Conservation (phyloP, 305 asterid genomes). For the Fraxinus xanthoxyloides region DNA sequence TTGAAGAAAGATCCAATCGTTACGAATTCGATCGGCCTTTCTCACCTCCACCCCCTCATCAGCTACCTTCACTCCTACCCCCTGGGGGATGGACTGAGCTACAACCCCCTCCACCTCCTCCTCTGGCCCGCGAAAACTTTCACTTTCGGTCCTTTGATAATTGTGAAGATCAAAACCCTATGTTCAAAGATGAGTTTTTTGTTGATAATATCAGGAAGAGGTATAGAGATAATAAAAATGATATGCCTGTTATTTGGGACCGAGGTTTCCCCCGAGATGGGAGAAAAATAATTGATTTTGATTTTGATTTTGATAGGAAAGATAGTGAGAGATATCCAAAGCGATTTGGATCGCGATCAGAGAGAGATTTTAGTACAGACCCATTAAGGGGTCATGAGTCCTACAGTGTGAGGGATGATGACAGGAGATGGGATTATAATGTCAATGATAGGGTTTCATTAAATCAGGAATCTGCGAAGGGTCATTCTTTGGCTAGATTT, state of each 20-base stretch:
- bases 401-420: conserved; percentile 32
- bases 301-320: conserved; percentile 18
- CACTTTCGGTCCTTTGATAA: conserved; percentile 27
- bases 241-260: conserved; percentile 29
- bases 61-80: neutral
- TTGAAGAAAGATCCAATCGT: conserved; percentile 23
- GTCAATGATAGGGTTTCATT: conserved; percentile 27
- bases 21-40: conserved; percentile 29
- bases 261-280: conserved; percentile 17
- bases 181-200: conserved; percentile 29
- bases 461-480: conserved; percentile 24
- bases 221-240: conserved; percentile 23
- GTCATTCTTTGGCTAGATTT: conserved; percentile 40
- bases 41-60: conserved; percentile 24
- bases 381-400: conserved; percentile 25
- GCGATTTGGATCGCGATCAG: conserved; percentile 20
- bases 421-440: conserved; percentile 36
- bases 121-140: conserved; percentile 17
- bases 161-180: conserved; percentile 32
- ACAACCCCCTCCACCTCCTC: conserved; percentile 11
- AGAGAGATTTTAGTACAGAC: conserved; percentile 19
- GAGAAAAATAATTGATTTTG: conserved; percentile 16
- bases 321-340: conserved; percentile 21
- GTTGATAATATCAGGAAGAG: conserved; percentile 18
- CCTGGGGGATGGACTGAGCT: neutral